These are phyloP conservation scores for Septoria petroselini DNA, from an alignment of 2,329 filamentous ascomycete genomes.

Conservation along the genomic window DNA sequence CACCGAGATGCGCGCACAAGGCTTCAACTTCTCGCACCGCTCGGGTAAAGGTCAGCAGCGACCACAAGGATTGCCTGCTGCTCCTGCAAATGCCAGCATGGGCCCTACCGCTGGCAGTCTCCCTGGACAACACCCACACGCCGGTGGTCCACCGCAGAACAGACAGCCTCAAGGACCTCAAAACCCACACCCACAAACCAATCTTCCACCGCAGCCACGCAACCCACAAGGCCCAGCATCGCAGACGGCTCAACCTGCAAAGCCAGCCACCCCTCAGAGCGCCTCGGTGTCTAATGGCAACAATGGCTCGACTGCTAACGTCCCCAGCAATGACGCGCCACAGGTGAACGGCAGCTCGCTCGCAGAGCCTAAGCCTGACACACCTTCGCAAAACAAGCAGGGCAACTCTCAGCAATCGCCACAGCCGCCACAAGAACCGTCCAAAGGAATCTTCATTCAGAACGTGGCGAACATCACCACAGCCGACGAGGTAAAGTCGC, in stretches of 20 bases:
- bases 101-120: constrained; percentile 40
- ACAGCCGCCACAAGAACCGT: constrained; percentile 42
- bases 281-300: constrained; percentile 33
- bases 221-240: constrained; percentile 29
- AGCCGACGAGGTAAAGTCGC: constrained; percentile 74
- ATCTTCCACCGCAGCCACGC: constrained; percentile 30
- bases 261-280: constrained; percentile 29
- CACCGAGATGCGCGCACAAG: constrained; percentile 97
- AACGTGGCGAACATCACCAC: constrained; percentile 55
- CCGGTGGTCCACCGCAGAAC: constrained; percentile 39
- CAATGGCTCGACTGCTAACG: constrained; percentile 29
- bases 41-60: constrained; percentile 64
- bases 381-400: constrained; percentile 51
- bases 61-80: constrained; percentile 41
- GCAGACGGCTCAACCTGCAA: constrained; percentile 30
- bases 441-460: constrained; percentile 85
- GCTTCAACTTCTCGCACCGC: constrained; percentile 98
- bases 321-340: constrained; percentile 38
- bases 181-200: constrained; percentile 27
- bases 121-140: constrained; percentile 40
- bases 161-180: constrained; percentile 34
- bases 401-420: constrained; percentile 25
- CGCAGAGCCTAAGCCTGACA: constrained; percentile 41
- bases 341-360: constrained; percentile 52
- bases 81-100: constrained; percentile 39